These are phyloP conservation scores for Talaromyces sp. DNA, from an alignment of 2,329 filamentous ascomycete species.

Conservation along the genomic window DNA sequence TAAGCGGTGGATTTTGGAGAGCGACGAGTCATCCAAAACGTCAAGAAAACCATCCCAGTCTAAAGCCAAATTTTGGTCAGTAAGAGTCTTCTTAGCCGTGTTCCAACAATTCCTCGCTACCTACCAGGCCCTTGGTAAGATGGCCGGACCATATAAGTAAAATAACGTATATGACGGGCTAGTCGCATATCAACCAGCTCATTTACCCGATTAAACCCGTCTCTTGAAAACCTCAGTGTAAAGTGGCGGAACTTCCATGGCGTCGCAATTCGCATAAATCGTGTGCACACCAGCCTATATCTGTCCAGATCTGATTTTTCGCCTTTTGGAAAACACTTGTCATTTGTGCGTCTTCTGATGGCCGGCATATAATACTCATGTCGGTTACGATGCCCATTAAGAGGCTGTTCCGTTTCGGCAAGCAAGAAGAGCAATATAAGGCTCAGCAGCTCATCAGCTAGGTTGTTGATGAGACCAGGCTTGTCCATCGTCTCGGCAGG, in stretches of 20 bases:
- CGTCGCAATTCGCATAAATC: constrained; percentile 35
- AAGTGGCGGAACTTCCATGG: constrained; percentile 34
- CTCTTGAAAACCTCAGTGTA: constrained; percentile 28
- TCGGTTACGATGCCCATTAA: constrained; percentile 9
- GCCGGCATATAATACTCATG: constrained; percentile 4
- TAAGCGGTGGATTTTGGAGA: constrained; percentile 22
- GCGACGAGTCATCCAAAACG: constrained; percentile 14
- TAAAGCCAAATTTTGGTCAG: constrained; percentile 10
- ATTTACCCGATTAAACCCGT: constrained; percentile 28
- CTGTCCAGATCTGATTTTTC: constrained; percentile 32
- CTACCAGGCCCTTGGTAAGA: constrained; percentile 36
- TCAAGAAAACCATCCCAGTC: constrained; percentile 24
- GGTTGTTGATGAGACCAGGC: constrained; percentile 25
- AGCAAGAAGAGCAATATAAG: constrained; percentile 28
- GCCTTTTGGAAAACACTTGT: constrained; percentile 13
- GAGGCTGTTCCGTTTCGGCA: constrained; percentile 12
- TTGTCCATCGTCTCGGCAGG: constrained; percentile 23
- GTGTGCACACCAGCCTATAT: constrained; percentile 35
- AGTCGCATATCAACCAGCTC: constrained; percentile 31
- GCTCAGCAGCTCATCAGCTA: constrained; percentile 32
- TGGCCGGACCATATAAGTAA: constrained; percentile 37
- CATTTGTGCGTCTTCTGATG: constrained; percentile 1
- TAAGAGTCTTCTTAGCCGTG: neutral
- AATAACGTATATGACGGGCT: constrained; percentile 30
- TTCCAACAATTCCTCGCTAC: neutral